Evolutionary conservation across 2,329 filamentous ascomycete genomes (phyloP).

Genomic region (Orbilia ellipsospora): DNA sequence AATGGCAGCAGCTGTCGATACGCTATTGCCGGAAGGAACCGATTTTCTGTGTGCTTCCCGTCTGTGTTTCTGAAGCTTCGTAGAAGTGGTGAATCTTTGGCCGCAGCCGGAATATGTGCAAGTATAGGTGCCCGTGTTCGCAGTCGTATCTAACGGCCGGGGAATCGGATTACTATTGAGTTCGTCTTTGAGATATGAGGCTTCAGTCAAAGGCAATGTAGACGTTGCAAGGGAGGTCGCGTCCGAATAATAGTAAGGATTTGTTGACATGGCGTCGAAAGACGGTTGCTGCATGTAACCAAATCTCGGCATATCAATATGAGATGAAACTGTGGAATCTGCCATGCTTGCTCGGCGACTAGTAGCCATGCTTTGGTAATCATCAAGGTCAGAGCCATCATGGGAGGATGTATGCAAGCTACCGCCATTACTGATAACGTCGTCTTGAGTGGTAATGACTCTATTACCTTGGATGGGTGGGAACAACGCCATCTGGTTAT

Average conservation of each 20-base stretch:
- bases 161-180: constrained; percentile 27
- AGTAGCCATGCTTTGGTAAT: constrained; percentile 64
- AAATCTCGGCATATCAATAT: constrained; percentile 61
- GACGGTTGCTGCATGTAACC: constrained; percentile 62
- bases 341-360: constrained; percentile 61
- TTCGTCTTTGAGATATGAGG: constrained; percentile 45
- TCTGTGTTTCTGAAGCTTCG: constrained; percentile 92
- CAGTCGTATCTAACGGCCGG: constrained; percentile 62
- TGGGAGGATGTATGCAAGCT: constrained; percentile 58
- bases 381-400: constrained; percentile 62
- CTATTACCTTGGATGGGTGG: constrained; percentile 62
- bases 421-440: constrained; percentile 61
- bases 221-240: constrained; percentile 18
- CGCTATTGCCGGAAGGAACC: constrained; percentile 66
- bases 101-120: constrained; percentile 95
- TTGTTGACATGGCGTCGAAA: constrained; percentile 47
- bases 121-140: constrained; percentile 89
- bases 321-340: constrained; percentile 52
- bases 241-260: constrained; percentile 46
- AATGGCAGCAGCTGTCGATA: constrained; percentile 66
- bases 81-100: constrained; percentile 85
- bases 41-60: constrained; percentile 87
- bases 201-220: constrained; percentile 30
- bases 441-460: constrained; percentile 65
- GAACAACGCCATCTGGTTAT: constrained; percentile 78